Conservation (phyloP, 1,284 basidiomycete species). For the Salmacisia buchloeana region DNA sequence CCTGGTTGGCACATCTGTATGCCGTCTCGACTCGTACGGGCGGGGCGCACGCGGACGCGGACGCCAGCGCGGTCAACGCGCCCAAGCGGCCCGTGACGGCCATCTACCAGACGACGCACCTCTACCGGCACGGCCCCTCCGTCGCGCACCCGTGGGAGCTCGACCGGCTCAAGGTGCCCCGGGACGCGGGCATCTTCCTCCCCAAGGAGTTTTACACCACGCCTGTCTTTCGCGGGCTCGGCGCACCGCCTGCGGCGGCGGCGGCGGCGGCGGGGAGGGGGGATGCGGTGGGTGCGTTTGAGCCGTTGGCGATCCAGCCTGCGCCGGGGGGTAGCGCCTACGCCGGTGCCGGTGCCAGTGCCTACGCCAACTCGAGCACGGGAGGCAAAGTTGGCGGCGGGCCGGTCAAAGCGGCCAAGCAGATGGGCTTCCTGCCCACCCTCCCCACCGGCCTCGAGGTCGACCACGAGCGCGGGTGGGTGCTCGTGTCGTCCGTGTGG, state of each 20-base stretch:
- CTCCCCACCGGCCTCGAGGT: constrained; percentile 31
- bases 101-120: constrained; percentile 12
- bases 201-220: constrained; percentile 14
- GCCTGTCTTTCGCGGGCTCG: constrained; percentile 11
- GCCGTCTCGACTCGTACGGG: not conserved
- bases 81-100: constrained; percentile 1
- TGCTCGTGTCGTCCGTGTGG: constrained; percentile 29
- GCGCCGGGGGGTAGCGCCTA: not conserved
- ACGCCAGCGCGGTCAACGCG: not conserved
- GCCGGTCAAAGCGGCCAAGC: not conserved
- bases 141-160: constrained; percentile 17
- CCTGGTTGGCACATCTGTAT: constrained; percentile 8
- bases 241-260: too few species aligned
- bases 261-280: not conserved
- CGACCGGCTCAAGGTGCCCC: constrained; percentile 2
- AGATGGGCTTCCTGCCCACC: constrained; percentile 27
- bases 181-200: constrained; percentile 12
- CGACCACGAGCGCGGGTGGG: constrained; percentile 19
- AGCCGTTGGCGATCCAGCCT: not conserved
- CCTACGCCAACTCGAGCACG: too few species aligned
- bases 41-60: not conserved
- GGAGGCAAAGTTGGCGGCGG: not conserved
- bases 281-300: not conserved
- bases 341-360: too few species aligned
- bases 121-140: constrained; percentile 9